Conservation (phyloP, 2,329 filamentous ascomycete genomes). For the Trichophyton verrucosum region DNA sequence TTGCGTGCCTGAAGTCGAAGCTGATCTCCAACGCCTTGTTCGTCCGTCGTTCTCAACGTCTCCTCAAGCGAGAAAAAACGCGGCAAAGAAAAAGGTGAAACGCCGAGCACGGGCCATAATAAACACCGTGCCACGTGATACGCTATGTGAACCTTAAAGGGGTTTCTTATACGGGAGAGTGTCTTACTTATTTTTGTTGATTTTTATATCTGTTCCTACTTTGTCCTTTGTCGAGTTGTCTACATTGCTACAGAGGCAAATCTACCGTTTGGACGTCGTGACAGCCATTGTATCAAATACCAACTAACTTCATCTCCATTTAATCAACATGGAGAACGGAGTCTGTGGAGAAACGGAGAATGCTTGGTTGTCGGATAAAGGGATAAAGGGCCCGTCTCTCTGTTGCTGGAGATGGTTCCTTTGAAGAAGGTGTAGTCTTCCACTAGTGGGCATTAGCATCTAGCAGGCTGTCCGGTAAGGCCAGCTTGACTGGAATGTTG, state of each 20-base stretch:
- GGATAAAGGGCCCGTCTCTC: too few relatives aligned
- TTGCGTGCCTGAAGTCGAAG: background rate
- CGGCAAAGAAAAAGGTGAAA: conserved; percentile 1
- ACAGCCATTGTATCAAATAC: too few relatives aligned
- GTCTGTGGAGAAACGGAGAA: too few relatives aligned
- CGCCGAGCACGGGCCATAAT: background rate
- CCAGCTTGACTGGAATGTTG: background rate
- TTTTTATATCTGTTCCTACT: background rate
- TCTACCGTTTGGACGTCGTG: too few relatives aligned
- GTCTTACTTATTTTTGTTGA: background rate
- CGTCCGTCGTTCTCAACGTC: background rate
- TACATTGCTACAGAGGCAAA: too few relatives aligned
- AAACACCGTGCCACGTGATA: background rate
- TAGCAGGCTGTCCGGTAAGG: background rate
- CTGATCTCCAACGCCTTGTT: background rate
- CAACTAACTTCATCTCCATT: background rate
- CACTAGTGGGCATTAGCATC: background rate
- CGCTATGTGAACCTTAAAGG: background rate
- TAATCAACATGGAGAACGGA: too few relatives aligned
- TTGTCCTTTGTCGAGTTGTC: background rate
- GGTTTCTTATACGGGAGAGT: too few relatives aligned
- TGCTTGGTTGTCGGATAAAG: too few relatives aligned
- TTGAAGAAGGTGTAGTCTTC: too few relatives aligned
- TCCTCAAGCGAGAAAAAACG: background rate
- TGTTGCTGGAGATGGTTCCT: too few relatives aligned